These are phyloP conservation scores for Lepidium sativum DNA, from an alignment of 345 rosid species.

Conservation along the genomic window DNA sequence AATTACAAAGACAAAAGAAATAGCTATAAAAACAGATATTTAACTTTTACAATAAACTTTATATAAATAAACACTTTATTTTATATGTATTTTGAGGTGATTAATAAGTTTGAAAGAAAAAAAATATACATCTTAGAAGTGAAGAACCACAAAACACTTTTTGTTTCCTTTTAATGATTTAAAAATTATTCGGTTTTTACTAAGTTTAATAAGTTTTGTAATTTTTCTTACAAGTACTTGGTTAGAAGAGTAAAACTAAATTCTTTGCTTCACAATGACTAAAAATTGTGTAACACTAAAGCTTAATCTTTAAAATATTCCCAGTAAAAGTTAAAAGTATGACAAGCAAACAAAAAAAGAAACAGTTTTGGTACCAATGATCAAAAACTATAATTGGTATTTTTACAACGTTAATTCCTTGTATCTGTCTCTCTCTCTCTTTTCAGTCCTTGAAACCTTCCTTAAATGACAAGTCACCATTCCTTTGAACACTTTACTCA, in stretches of 20 bases:
- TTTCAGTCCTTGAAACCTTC: slow-evolving; percentile 8
- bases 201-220: neutral
- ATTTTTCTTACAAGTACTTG: neutral
- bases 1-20: no score
- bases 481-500: slow-evolving; percentile 5
- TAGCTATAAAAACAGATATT: no score
- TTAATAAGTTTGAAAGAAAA: no score
- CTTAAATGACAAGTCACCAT: slow-evolving; percentile 1
- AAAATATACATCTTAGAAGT: no score
- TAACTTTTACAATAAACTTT: no score
- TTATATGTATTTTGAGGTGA: no score
- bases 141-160: neutral
- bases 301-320: slow-evolving; percentile 2
- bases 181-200: neutral
- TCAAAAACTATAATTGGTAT: neutral
- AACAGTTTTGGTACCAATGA: no score
- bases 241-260: neutral
- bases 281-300: neutral
- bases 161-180: neutral
- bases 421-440: neutral
- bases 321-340: neutral
- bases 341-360: neutral
- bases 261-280: slow-evolving; percentile 16
- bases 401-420: neutral
- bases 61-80: no score